Evolutionary conservation across 495 filamentous ascomycete species (phyloP).

Genomic region (Penicillium arizonense): DNA sequence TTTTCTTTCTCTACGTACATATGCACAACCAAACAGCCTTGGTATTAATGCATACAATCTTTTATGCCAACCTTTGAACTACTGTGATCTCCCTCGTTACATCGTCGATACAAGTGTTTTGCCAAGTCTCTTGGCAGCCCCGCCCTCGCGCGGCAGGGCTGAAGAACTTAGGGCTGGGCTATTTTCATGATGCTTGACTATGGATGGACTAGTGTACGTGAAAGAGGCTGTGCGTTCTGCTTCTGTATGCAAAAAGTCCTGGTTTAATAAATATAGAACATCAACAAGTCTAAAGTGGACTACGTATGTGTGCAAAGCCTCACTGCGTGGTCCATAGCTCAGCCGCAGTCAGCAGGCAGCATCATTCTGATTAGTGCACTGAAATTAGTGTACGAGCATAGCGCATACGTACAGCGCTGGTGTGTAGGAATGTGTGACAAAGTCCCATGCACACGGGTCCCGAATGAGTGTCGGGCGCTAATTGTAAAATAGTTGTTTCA

Average conservation of each 20-base stretch:
- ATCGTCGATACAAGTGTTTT: background rate
- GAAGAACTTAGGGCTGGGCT: constrained; percentile 9
- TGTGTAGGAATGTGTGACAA: background rate
- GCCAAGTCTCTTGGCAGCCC: constrained; percentile 24
- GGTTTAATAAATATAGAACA: background rate
- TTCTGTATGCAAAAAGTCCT: background rate
- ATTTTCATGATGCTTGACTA: background rate
- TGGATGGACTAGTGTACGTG: too few species aligned
- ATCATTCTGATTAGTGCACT: constrained; percentile 16
- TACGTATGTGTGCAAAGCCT: background rate
- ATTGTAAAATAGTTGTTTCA: background rate
- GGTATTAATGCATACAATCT: too few species aligned
- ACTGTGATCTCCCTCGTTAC: background rate
- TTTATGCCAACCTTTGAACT: background rate
- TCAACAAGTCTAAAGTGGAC: background rate
- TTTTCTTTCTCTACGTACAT: too few species aligned
- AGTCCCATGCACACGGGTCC: background rate
- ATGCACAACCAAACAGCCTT: too few species aligned
- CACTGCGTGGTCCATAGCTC: background rate
- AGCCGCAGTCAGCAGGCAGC: constrained; percentile 18
- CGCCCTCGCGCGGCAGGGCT: constrained; percentile 13
- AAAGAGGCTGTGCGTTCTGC: too few species aligned
- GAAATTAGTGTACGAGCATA: background rate
- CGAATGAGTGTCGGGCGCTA: constrained; percentile 2
- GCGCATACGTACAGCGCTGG: too few species aligned